These are phyloP conservation scores for Straminergon stramineum DNA, from an alignment of 225 moss, liverwort and hornwort genomes.

Conservation along the genomic window DNA sequence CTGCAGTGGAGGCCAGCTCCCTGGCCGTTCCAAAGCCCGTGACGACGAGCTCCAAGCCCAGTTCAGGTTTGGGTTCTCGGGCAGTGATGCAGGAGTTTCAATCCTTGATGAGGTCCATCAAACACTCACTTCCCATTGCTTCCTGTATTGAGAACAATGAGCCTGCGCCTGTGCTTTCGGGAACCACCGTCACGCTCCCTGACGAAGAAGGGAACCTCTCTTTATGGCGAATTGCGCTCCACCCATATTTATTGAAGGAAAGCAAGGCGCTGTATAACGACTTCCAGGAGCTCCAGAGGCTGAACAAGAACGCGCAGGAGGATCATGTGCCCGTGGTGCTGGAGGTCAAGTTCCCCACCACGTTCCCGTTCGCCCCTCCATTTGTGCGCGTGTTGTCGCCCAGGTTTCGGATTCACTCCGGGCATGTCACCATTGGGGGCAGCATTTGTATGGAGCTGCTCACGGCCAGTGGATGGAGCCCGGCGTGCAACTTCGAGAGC, in stretches of 20 bases:
- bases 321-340: slow-evolving; percentile 31
- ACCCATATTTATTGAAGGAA: slow-evolving; percentile 39
- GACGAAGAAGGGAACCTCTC: slow-evolving; percentile 44
- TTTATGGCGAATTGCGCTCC: slow-evolving; percentile 35
- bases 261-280: slow-evolving; percentile 33
- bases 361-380: slow-evolving; percentile 56
- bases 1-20: neutral
- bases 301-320: neutral
- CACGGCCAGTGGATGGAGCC: slow-evolving; percentile 69
- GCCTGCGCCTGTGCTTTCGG: slow-evolving; percentile 30
- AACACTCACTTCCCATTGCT: neutral
- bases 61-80: slow-evolving; percentile 12
- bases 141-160: neutral
- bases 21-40: neutral
- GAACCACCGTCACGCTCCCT: slow-evolving; percentile 38
- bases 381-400: slow-evolving; percentile 65
- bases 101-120: slow-evolving; percentile 26
- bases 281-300: slow-evolving; percentile 26
- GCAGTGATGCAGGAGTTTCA: slow-evolving; percentile 51
- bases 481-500: slow-evolving; percentile 66
- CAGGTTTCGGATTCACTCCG: slow-evolving; percentile 42
- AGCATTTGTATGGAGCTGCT: slow-evolving; percentile 89
- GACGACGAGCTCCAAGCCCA: neutral
- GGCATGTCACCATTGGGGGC: slow-evolving; percentile 68
- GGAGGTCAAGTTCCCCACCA: slow-evolving; percentile 39